Evolutionary conservation across 2,329 filamentous ascomycete genomes (phyloP), one percentile per base, ranked within the genome.

Genomic region (Pestalotiopsis sp.): DNA sequence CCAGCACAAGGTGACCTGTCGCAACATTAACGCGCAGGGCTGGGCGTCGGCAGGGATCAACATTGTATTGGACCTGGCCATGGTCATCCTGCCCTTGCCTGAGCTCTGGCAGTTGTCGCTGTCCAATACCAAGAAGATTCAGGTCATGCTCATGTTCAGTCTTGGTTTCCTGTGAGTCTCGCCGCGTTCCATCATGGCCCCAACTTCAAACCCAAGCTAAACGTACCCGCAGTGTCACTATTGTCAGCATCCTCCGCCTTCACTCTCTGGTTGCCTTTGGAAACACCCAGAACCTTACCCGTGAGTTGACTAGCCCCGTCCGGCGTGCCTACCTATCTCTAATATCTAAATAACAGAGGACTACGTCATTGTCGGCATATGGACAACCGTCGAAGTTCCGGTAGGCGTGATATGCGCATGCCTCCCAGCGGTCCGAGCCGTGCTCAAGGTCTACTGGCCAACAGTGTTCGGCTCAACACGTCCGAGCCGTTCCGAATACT

Each of bases 81-180:
- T 68, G 6, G 45, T 74, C 13, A 66, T 70, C 39, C 57, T 76
- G 12, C 73, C 73, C 9, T 59, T 74, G 31, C 71, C 73, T 1
- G 68, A 72, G 61, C 69, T 74, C 13, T 69, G 38, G 52, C 59
- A 61, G 4, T 69, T 74, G 1, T 67, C 60, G 20, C 66, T 73
- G 64, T 72, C 72, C 7, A n/a, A 64, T 14, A 67, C 39, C 14
- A 74, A 73, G 65, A 74, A 73, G 69, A 25, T 68, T 2, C 71
- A 72, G 66, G 68, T 74, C 20, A 60, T 74, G 13, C 41, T 68
- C n/a, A 74, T 73, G 71, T 74, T 74, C 52, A 66, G 67, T 41
- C 67, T 74, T 13, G 72, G 73, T 17, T 71, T 73, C 57, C 71
- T 73, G 68, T 71, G 23, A 64, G 70, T 68, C 7, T 13, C n/a